Evolutionary conservation across 768 basidiomycete genomes (phyloP), one percentile per base, ranked within the genome.

Genomic region (Podaxis sp.): DNA sequence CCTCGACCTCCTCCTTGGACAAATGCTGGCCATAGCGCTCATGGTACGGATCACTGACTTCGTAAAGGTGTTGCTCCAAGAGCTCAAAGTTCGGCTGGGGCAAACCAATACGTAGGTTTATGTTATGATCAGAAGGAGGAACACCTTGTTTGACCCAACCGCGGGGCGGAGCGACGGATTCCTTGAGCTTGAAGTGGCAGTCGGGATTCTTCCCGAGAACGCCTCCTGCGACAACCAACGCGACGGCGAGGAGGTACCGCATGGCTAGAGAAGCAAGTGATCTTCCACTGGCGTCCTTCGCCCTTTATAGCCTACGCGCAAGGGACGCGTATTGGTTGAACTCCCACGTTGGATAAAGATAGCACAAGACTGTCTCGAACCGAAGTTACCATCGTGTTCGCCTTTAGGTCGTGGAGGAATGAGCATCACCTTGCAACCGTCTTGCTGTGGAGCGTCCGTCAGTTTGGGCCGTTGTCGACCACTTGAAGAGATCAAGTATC

Each of bases 1-100:
- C 78, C 25, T 90, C 86, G 2, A 87, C 86, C 64, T 90, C 84
- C 59, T 80, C 82, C 74, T 88, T 89, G 41, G 87, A 82, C 53
- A 91, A 73, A 65, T 85, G 78, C 15, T 78, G 75, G 0, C 85
- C 85, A 58, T 74, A 85, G 65, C 81, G 79, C 37, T 73, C 67
- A 59, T 86, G 84, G 52, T 68, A 71, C 0, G 85, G 86, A 62
- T 87, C 77, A 67, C 83, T 85, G 46, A 85, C 77, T 69, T 86
- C 80, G 66, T 76, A 82, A 2, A 88, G 75, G 64, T 82, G 80
- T 52, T 78, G 71, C 66, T 85, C 80, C 7, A 87, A 73, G 24
- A 75, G 71, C 64, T 74, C 64, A 61, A 85, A 81, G 66, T 82
- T 76, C 29, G 79, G 77, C 64, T 85, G 85, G 15, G 77, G 80